phyloP scores from a whole-genome alignment of 495 filamentous ascomycete species.

The Penicillium silybi region DNA sequence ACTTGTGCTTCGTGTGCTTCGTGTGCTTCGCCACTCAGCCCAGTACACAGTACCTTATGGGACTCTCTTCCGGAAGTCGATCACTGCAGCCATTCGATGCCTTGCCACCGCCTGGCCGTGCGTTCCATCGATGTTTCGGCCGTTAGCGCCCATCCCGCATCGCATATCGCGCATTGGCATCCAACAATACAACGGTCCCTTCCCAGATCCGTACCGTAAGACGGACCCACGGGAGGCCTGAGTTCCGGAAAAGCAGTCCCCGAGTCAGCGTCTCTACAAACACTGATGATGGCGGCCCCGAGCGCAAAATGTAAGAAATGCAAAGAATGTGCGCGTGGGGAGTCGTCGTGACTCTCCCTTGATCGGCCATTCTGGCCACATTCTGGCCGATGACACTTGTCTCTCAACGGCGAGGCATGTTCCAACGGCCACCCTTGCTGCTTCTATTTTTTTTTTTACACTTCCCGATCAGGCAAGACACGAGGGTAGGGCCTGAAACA shows the following conservation, averaged over 20 bases:
- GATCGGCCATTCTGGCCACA: not conserved
- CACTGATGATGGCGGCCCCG: constrained; percentile 6
- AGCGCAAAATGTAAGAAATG: constrained; percentile 9
- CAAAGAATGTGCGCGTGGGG: constrained; percentile 10
- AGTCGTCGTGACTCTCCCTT: not conserved
- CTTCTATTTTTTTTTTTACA: not conserved
- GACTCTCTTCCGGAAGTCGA: constrained; percentile 19
- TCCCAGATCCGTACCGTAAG: not conserved
- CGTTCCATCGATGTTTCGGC: not conserved
- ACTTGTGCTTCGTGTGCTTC: too few relatives aligned
- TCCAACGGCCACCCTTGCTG: constrained; percentile 21
- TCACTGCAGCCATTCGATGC: constrained; percentile 22
- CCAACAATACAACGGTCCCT: not conserved
- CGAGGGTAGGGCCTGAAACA: not conserved
- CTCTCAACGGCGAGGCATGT: constrained; percentile 23
- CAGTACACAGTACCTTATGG: not conserved
- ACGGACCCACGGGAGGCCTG: constrained; percentile 14
- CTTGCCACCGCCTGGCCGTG: constrained; percentile 18
- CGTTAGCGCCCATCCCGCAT: not conserved
- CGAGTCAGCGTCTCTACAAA: not conserved
- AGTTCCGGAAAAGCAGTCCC: constrained; percentile 7
- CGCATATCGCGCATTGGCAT: too few relatives aligned
- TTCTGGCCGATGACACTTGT: constrained; percentile 17
- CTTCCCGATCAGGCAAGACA: not conserved
- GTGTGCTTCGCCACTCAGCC: constrained; percentile 5